Conservation (phyloP, 441 rosid species). For the Brassica hybrid region DNA sequence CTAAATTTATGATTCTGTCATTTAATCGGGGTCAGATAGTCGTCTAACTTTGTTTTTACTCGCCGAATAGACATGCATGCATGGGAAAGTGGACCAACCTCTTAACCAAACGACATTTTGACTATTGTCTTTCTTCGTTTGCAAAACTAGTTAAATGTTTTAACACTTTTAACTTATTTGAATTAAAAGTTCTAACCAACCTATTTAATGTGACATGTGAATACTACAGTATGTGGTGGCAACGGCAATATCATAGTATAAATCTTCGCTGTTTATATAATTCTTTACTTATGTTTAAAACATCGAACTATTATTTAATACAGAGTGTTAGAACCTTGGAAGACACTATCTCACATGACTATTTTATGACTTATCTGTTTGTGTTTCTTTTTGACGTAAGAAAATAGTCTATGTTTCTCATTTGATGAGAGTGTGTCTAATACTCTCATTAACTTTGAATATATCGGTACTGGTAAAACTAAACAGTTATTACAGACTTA, state of each 20-base stretch:
- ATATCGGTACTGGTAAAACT: neutral
- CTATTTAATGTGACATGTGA: slow-evolving; percentile 17
- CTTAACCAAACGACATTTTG: slow-evolving; percentile 24
- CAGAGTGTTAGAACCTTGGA: neutral
- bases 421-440: neutral
- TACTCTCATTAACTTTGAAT: neutral
- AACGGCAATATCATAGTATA: neutral
- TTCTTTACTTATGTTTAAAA: neutral
- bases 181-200: slow-evolving; percentile 12
- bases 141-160: slow-evolving; percentile 18
- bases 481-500: neutral
- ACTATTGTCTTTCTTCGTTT: slow-evolving; percentile 21
- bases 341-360: neutral
- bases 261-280: neutral
- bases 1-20: slow-evolving; percentile 5
- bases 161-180: neutral
- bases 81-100: slow-evolving; percentile 36
- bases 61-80: slow-evolving; percentile 24
- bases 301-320: neutral
- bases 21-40: slow-evolving; percentile 10
- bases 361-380: neutral
- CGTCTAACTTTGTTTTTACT: slow-evolving; percentile 19
- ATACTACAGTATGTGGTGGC: neutral
- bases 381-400: neutral
- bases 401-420: slow-evolving; percentile 9